Base-by-base conservation (phyloP, 1,139 yeast species). In the Debaryomyces psychrophilus region DNA sequence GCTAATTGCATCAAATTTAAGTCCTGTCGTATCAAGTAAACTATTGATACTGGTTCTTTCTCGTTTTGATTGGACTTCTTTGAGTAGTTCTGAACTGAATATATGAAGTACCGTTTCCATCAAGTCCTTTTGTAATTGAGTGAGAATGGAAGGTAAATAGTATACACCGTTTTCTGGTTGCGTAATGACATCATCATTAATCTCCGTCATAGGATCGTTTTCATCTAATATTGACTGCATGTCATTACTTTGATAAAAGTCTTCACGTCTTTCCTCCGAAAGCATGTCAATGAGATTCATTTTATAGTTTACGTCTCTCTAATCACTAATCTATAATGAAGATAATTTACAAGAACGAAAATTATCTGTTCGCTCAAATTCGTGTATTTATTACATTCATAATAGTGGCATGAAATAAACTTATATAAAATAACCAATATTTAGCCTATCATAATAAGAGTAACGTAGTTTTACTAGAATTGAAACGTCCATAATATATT, bases 61-160 rank as follows among this genome's bases (percentile, higher is more conserved):
- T 27, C 56, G 55, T 34, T 60, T 59, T 5, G 56, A 47, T 9
- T 57, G 50, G 2, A 64, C 51, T 34, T 69, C 69, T n/a, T 64
- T 58, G 9, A 65, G 53, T n/a, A 82, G 60, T 8, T 78, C 74
- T 1, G 71, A 65, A 17, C 71, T 69, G 54, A 84, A 85, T 20
- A 85, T 63, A 26, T 76, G 74, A 1, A 84, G 54, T 39, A 82
- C 61, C 36, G 82, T 66, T 50, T 83, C 87, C 12, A 72, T 63
- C 41, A 85, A 60, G 50, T 83, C 86, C 41, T 64, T 67, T 57
- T 86, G 93, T 9, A 83, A 64, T 2, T 70, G 59, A 0, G 88
- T 77, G 41, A 82, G 68, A 1, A 74, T 69, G 0, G 84, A 74
- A 1, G 90, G 89, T 14, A 85, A 61, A 54, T 76, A 73, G 55